Conservation (phyloP, 352 stramenopile species). For the Globisporangium ultimum region DNA sequence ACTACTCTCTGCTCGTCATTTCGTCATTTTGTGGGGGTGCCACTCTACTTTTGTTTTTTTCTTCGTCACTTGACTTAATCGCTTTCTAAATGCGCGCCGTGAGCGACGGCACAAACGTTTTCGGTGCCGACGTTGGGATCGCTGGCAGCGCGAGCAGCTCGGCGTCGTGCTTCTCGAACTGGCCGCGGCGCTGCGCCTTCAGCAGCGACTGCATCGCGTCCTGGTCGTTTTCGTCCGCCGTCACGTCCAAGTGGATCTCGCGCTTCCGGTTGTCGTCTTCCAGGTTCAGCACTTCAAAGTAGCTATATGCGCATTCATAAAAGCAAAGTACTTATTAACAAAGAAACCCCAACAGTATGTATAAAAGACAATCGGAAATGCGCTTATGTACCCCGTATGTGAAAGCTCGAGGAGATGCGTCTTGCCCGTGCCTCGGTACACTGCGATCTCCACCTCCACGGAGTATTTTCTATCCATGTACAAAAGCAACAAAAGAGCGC, state of each 20-base stretch:
- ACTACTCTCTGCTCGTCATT: too few species aligned
- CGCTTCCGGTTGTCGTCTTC: conserved; percentile 24
- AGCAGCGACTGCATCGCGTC: conserved; percentile 37
- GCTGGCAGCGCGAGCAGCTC: conserved; percentile 31
- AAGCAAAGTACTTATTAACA: background rate
- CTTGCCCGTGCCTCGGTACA: conserved; percentile 23
- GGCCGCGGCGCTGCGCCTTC: conserved; percentile 25
- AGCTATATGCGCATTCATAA: conserved; percentile 6
- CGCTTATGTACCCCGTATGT: conserved; percentile 20
- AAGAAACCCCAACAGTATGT: background rate
- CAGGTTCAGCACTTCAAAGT: conserved; percentile 44
- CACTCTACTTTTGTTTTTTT: background rate
- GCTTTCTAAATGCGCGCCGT: conserved; percentile 6
- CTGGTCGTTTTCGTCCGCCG: conserved; percentile 29
- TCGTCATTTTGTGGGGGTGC: too few species aligned
- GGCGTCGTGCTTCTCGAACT: conserved; percentile 37
- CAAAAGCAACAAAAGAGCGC: background rate
- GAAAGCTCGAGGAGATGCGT: conserved; percentile 22
- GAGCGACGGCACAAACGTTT: conserved; percentile 21
- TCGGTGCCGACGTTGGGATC: conserved; percentile 32
- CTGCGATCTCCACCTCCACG: conserved; percentile 32
- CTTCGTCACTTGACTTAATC: background rate
- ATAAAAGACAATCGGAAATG: background rate
- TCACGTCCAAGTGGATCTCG: conserved; percentile 32
- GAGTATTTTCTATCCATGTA: conserved; percentile 24